Evolutionary conservation across 2,329 filamentous ascomycete species (phyloP).

Genomic region (Penicillium sp.): DNA sequence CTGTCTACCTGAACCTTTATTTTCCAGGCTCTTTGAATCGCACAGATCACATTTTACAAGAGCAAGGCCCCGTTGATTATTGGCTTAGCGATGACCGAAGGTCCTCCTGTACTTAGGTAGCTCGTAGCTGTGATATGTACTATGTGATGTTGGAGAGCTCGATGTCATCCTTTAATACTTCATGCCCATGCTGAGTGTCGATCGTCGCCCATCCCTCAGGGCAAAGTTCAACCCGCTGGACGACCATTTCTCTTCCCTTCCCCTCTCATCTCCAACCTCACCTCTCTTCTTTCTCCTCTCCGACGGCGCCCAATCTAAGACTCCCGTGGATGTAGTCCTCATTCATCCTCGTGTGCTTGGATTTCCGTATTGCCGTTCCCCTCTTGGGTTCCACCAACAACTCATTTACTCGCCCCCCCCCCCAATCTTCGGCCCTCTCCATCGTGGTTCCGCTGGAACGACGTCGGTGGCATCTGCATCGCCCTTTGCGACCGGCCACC

Average conservation of each 20-base stretch:
- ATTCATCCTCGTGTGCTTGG: not conserved
- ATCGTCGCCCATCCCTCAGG: slow-evolving; percentile 1
- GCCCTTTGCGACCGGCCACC: slow-evolving; percentile 4
- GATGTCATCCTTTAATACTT: not conserved
- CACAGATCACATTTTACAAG: not conserved
- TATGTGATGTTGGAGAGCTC: not conserved
- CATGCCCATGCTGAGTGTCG: not conserved
- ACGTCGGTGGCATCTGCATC: slow-evolving; percentile 7
- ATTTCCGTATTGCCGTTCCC: not conserved
- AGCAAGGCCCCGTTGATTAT: not conserved
- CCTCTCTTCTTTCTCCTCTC: not conserved
- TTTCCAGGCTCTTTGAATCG: too few relatives aligned
- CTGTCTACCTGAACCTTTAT: too few relatives aligned
- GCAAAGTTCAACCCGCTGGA: not conserved
- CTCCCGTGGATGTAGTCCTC: not conserved
- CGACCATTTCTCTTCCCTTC: not conserved
- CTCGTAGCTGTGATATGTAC: not conserved
- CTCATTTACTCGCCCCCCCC: not conserved
- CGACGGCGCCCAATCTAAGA: not conserved
- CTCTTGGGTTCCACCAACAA: not conserved
- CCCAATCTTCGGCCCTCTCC: not conserved
- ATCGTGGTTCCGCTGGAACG: not conserved
- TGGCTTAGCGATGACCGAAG: not conserved
- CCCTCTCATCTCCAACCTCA: not conserved
- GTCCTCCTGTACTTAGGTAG: not conserved